Evolutionary conservation across 2,329 filamentous ascomycete genomes (phyloP), one percentile per base, ranked within the genome.

Genomic region (Monosporascus sp.): DNA sequence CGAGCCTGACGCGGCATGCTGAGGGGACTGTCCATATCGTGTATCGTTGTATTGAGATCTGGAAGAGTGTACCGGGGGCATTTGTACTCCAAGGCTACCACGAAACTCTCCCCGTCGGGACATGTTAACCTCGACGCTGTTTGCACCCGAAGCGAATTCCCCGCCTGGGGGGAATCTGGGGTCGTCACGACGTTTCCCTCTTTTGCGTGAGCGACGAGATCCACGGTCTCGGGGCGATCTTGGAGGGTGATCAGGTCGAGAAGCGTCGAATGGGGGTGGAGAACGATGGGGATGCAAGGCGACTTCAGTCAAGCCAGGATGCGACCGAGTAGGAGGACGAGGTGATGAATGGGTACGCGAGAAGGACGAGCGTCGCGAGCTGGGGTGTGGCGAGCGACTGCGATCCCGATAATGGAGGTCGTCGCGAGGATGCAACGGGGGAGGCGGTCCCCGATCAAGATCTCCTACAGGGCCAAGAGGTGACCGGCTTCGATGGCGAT

Each of bases 41-140:
- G 66, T 56, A 45, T 76, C 74, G 22, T 69, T 66, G 38, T 73
- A 71, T 36, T 70, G 71, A 7, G 69, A 61, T 53, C 71, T 73
- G 36, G 68, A 63, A 19, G 71, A 59, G 57, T 75, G 74, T 40
- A 66, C 61, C 22, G 68, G 55, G n/a, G 64, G 59, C 26, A 58
- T 52, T 48, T 67, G 65, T 38, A 61, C 56, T 49, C 71, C 70
- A 52, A 72, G 73, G 40, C 70, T 68, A 31, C 73, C 71, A 44
- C 77, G 71, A 16, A 73, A 71, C 19, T 68, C 66, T 34, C 56
- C 56, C 52, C 66, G 59, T 46, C 66, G 56, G 7, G 69, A 68
- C 74, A 80, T 77, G 34, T 77, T 77, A 53, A 79, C 76, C 60
- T 82, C 78, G 40, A 77, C 68, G 49, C 77, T 79, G 14, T 79